phyloP scores from a whole-genome alignment of 345 rosid genomes.

The Eucalyptus pauciflora region DNA sequence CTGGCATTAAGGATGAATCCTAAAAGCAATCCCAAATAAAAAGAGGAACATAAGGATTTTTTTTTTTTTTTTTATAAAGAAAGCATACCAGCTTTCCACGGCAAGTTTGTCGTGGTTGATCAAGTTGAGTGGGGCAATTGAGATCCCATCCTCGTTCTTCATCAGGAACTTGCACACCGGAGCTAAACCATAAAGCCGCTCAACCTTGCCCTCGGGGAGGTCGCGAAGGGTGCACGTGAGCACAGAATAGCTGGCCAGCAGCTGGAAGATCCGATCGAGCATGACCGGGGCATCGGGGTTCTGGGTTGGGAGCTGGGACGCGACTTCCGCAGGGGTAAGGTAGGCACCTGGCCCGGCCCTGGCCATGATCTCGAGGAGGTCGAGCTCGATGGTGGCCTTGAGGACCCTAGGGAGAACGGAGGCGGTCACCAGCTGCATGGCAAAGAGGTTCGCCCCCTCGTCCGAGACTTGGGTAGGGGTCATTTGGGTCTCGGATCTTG shows the following conservation, averaged over 20 bases:
- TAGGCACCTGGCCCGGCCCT: constrained; percentile 36
- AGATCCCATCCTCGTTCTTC: constrained; percentile 77
- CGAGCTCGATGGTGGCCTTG: constrained; percentile 72
- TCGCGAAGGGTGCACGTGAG: constrained; percentile 34
- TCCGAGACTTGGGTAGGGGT: constrained; percentile 55
- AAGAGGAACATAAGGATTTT: not conserved
- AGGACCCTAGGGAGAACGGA: constrained; percentile 81
- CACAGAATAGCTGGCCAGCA: constrained; percentile 57
- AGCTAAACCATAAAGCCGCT: constrained; percentile 58
- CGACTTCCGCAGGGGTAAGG: constrained; percentile 53
- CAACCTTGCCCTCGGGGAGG: constrained; percentile 28
- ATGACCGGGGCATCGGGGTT: constrained; percentile 70
- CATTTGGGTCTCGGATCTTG: constrained; percentile 44
- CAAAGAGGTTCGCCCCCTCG: constrained; percentile 58
- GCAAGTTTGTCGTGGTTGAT: constrained; percentile 80
- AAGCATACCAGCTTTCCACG: constrained; percentile 78
- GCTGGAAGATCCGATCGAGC: constrained; percentile 71
- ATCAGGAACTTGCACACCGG: constrained; percentile 81
- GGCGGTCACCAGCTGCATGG: constrained; percentile 60
- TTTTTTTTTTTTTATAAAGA: not conserved
- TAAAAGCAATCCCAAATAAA: not conserved
- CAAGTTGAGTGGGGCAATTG: constrained; percentile 48
- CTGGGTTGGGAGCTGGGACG: constrained; percentile 53
- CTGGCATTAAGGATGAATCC: not conserved
- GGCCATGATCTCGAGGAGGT: constrained; percentile 73